Evolutionary conservation across 129 eudicot genomes (phyloP).

Genomic region (Oenanthe sinensis): DNA sequence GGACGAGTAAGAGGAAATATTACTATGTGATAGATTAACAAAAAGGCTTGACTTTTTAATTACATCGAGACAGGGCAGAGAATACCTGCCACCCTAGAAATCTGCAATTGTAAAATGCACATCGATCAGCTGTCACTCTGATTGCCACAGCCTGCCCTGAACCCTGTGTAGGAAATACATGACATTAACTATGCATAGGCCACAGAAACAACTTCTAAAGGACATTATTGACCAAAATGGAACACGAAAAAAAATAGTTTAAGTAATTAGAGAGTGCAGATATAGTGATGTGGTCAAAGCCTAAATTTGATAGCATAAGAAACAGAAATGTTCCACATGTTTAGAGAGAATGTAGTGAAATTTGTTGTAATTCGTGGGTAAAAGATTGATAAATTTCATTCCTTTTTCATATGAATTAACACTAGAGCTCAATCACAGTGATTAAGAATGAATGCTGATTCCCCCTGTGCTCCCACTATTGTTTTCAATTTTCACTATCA

Average conservation of each 20-base stretch:
- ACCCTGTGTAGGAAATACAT: slow-evolving; percentile 35
- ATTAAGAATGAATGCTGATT: not conserved
- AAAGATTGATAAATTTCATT: not conserved
- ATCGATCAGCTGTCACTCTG: slow-evolving; percentile 82
- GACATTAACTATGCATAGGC: not conserved
- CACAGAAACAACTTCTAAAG: not conserved
- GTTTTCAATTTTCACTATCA: not conserved
- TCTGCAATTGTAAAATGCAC: slow-evolving; percentile 89
- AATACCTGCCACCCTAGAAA: slow-evolving; percentile 90
- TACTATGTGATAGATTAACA: not conserved
- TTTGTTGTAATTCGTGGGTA: not conserved
- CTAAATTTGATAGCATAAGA: not conserved
- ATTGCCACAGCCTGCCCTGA: slow-evolving; percentile 94
- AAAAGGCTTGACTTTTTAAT: not conserved
- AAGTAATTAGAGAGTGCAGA: not conserved
- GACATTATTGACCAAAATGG: not conserved
- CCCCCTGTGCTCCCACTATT: not conserved
- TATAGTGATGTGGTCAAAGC: not conserved
- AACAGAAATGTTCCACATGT: not conserved
- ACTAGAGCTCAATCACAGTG: not conserved
- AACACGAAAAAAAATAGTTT: not conserved
- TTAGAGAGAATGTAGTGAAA: too few relatives aligned
- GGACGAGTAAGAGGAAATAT: not conserved
- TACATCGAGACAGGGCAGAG: not conserved
- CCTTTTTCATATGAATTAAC: not conserved